A percentile compares a stretch with the other conserved stretches of the same genome.
Conservation (phyloP, 352 stramenopile species). For the Phytophthora podocarpi region DNA sequence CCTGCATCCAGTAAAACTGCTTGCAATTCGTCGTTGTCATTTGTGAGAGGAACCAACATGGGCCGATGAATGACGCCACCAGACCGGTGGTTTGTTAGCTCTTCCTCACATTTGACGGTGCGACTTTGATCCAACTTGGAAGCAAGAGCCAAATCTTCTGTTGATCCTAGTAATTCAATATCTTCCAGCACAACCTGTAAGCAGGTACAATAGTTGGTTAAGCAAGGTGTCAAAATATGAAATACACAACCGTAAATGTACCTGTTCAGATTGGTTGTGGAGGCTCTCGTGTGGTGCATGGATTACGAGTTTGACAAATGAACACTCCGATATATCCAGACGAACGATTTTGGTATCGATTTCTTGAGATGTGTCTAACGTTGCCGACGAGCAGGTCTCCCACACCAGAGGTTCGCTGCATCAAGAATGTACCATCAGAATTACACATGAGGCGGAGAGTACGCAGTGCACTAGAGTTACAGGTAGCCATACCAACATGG, state of each 20-base stretch:
- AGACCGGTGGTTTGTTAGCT: not conserved
- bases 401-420: constrained; percentile 18
- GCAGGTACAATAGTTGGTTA: too few species aligned
- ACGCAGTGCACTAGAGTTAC: not conserved
- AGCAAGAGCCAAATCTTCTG: not conserved
- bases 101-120: not conserved
- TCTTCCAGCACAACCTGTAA: constrained; percentile 34
- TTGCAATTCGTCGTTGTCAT: constrained; percentile 30
- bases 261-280: constrained; percentile 24
- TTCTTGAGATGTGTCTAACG: not conserved
- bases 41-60: not conserved
- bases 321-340: constrained; percentile 23
- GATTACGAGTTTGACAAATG: constrained; percentile 43
- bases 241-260: too few species aligned
- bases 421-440: not conserved
- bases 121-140: not conserved
- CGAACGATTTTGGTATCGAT: constrained; percentile 13
- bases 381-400: not conserved
- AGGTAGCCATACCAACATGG: constrained; percentile 26
- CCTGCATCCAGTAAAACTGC: constrained; percentile 38
- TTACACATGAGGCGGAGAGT: too few species aligned
- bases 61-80: not conserved
- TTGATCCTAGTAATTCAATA: constrained; percentile 33
- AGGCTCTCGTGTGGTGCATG: constrained; percentile 3
- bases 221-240: too few species aligned